Conservation (phyloP, 768 basidiomycete species). For the Lactarius tabidus region DNA sequence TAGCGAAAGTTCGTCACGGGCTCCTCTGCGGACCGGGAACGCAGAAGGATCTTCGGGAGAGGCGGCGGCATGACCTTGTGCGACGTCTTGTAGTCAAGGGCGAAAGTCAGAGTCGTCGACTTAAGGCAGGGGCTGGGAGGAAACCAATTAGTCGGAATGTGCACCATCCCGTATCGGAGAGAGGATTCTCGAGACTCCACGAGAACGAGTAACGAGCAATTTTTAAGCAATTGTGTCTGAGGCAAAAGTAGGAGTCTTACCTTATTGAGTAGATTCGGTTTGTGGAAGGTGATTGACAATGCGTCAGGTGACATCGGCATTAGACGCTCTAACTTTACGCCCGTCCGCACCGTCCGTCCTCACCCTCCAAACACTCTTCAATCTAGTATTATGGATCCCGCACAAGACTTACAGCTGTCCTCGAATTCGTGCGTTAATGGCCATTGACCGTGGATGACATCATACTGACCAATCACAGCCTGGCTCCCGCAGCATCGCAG, state of each 20-base stretch:
- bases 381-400: background rate
- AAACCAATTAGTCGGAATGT: slow-evolving; percentile 16
- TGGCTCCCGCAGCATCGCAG: background rate
- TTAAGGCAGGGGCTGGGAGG: slow-evolving; percentile 68
- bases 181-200: slow-evolving; percentile 7
- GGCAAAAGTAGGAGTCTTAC: background rate
- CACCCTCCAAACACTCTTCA: background rate
- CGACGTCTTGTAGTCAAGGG: slow-evolving; percentile 82
- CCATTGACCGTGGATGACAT: background rate
- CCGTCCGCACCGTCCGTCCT: background rate
- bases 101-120: slow-evolving; percentile 91
- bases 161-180: slow-evolving; percentile 25
- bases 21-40: slow-evolving; percentile 84
- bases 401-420: background rate
- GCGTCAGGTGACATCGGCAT: too few species aligned
- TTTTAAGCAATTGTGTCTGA: background rate
- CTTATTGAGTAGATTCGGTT: too few species aligned
- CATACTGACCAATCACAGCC: background rate
- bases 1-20: slow-evolving; percentile 97
- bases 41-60: slow-evolving; percentile 77
- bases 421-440: background rate
- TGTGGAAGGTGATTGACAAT: background rate
- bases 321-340: background rate
- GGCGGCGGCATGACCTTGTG: slow-evolving; percentile 76
- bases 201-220: slow-evolving; percentile 19